These are phyloP conservation scores for Aspergillus quadricinctus DNA, from an alignment of 2,329 filamentous ascomycete genomes.

Conservation along the genomic window DNA sequence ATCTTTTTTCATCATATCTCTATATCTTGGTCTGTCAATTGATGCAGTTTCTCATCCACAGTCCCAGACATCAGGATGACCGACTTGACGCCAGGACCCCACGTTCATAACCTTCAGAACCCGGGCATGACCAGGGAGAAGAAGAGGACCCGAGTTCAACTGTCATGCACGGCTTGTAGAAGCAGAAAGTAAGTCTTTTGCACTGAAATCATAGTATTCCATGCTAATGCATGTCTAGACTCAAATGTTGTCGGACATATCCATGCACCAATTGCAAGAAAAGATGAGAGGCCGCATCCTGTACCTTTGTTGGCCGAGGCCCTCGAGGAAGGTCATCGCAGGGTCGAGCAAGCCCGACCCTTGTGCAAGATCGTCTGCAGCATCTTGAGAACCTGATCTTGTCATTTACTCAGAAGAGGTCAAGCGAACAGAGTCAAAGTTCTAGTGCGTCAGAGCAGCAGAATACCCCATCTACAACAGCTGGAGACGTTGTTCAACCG, in stretches of 20 bases:
- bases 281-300: conserved; percentile 27
- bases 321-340: conserved; percentile 27
- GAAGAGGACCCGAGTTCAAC: conserved; percentile 35
- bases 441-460: background rate
- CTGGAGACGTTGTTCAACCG: background rate
- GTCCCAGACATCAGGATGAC: background rate
- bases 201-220: background rate
- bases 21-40: background rate
- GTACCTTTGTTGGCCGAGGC: conserved; percentile 33
- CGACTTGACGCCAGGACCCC: background rate
- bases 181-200: conserved; percentile 28
- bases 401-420: conserved; percentile 30
- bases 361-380: conserved; percentile 33
- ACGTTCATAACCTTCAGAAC: background rate
- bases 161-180: conserved; percentile 36
- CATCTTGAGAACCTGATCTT: conserved; percentile 35
- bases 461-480: background rate
- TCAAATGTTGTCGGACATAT: conserved; percentile 35
- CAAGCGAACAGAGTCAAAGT: conserved; percentile 6
- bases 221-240: conserved; percentile 14
- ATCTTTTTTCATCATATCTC: background rate
- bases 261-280: conserved; percentile 34
- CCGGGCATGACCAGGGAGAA: conserved; percentile 12
- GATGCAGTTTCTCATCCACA: background rate
- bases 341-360: conserved; percentile 22